phyloP scores from a whole-genome alignment of 768 basidiomycete species.

The Candolleomyces efflorescens region DNA sequence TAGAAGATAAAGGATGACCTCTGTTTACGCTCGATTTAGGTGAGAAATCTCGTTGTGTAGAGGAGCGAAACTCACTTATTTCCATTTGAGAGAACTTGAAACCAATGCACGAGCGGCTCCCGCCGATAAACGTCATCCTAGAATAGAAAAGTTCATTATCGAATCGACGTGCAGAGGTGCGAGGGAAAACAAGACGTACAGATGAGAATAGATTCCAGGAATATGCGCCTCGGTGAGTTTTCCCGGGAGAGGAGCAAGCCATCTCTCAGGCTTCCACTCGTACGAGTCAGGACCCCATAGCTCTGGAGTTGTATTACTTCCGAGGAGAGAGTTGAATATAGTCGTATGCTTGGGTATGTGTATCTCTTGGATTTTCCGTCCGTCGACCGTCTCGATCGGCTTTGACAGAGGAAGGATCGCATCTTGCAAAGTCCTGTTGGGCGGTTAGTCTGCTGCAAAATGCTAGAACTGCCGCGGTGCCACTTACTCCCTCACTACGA shows the following conservation, averaged over 20 bases:
- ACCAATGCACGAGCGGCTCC: not conserved
- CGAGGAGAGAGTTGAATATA: slow-evolving; percentile 31
- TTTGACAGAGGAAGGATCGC: slow-evolving; percentile 35
- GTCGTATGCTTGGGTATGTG: slow-evolving; percentile 34
- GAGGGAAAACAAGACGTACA: not conserved
- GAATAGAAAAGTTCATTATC: not conserved
- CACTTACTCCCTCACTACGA: slow-evolving; percentile 10
- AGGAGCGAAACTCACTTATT: not conserved
- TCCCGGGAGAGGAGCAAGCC: slow-evolving; percentile 30
- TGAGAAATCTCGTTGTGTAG: not conserved
- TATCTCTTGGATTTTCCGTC: slow-evolving; percentile 29
- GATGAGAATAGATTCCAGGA: slow-evolving; percentile 11
- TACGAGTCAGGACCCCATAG: slow-evolving; percentile 38
- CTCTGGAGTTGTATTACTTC: slow-evolving; percentile 18
- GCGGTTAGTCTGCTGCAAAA: not conserved
- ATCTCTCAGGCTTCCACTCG: slow-evolving; percentile 40
- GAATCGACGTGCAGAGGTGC: too few relatives aligned
- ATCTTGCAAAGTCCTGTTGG: slow-evolving; percentile 30
- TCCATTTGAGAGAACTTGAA: slow-evolving; percentile 1
- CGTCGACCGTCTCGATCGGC: slow-evolving; percentile 33
- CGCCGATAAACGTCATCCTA: not conserved
- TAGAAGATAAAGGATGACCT: not conserved
- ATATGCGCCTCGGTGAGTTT: slow-evolving; percentile 12
- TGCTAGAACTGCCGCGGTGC: not conserved
- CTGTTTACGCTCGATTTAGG: not conserved